Base-by-base conservation (phyloP, 176 grass and related monocot genomes). In the Dendrocalamus sinicus region DNA sequence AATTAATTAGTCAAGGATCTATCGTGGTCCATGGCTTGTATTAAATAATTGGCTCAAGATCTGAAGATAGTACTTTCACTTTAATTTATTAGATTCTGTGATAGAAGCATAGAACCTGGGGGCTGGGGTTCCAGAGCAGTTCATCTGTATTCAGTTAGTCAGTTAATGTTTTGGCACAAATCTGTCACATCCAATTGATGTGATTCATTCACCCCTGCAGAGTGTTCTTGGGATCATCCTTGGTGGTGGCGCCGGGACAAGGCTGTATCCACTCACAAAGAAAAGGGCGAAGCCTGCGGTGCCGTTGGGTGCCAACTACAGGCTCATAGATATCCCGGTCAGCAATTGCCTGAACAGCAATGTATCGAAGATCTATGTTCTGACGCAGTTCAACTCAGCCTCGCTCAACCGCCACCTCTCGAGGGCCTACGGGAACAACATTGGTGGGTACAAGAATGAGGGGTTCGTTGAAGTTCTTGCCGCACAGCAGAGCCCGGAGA, bases 191-290 rank as follows among this genome's bases (percentile, higher is more conserved):
- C 28, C 48, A 74, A 19, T n/a, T 81, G 28, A 87, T 87, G 41
- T 30, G 66, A n/a, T 70, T 76, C n/a, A 8, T 84, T 62, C 68
- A 19, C 83, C 43, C 9, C 6, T 73, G 72, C 66, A 99, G 97
- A 99, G 97, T 90, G 97, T 99, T 89, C 80, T 99, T 72, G 97
- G 97, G 26, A 99, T 99, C 64, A 99, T 99, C 84, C 92, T 99
- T 12, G 97, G 97, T 8, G 94, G 97, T 24, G 97, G 97, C 6
- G 97, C 97, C 15, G 97, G 97, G 19, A 96, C 97, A 19, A 91
- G 97, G 65, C 58, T 99, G 57, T 99, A 99, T 79, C 97, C 97
- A 1, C 79, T 99, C 60, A 99, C 97, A 0, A 99, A 99, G 92
- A 99, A 99, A 87, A 90, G 97, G 40, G 97, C 94, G 8, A 99